Percentiles rank a stretch among this genome's conserved stretches.
These are phyloP conservation scores for Dipodascopsis uninucleata DNA, from an alignment of 805 yeast species.

Conservation along the genomic window DNA sequence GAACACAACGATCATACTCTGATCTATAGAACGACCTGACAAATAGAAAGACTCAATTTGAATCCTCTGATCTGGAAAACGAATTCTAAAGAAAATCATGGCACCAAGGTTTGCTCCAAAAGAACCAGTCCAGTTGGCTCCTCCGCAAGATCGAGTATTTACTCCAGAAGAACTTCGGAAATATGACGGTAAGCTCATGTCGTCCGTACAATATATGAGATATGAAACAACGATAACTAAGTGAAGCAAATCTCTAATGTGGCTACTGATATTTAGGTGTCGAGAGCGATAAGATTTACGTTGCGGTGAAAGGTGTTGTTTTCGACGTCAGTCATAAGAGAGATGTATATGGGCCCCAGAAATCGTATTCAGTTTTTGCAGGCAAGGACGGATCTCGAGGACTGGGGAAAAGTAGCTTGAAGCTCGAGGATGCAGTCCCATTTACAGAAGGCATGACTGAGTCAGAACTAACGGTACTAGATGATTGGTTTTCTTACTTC, in stretches of 20 bases:
- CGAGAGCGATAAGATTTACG: slow-evolving; percentile 50
- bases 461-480: slow-evolving; percentile 56
- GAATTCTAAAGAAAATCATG: slow-evolving; percentile 23
- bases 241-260: no score
- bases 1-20: no score
- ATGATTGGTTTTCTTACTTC: slow-evolving; percentile 71
- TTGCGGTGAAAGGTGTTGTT: slow-evolving; percentile 70
- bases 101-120: slow-evolving; percentile 49
- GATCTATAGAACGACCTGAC: no score
- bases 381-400: slow-evolving; percentile 79
- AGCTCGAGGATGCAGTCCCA: slow-evolving; percentile 48
- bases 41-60: no score
- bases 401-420: slow-evolving; percentile 62
- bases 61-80: no score
- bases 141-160: slow-evolving; percentile 48
- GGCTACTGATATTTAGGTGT: slow-evolving; percentile 35
- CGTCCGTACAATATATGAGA: background rate
- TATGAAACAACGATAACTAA: no score
- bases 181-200: slow-evolving; percentile 44
- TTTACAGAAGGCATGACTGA: slow-evolving; percentile 47
- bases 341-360: slow-evolving; percentile 72
- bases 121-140: slow-evolving; percentile 48
- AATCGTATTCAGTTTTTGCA: slow-evolving; percentile 64
- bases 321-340: slow-evolving; percentile 71
- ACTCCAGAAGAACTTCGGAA: slow-evolving; percentile 43